Evolutionary conservation across 1,139 yeast species (phyloP), one percentile per base, ranked within the genome.

Genomic region (Ogataea hybrid): DNA sequence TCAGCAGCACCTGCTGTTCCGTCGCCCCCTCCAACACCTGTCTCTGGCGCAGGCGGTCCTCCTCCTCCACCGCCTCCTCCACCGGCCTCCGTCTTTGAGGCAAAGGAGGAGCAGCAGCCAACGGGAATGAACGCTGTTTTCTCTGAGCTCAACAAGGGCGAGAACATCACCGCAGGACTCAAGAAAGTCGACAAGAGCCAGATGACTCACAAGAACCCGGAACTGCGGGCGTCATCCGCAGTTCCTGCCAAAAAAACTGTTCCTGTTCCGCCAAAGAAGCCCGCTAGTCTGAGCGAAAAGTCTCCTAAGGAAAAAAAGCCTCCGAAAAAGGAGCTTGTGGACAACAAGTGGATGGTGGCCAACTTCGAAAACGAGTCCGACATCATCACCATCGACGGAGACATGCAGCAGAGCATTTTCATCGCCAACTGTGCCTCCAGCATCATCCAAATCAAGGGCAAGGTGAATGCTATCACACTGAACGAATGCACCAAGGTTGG

Each of bases 141-240:
- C 63, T 83, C 87, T n/a, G 95, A 87, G 52, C 71, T 94, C 49
- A 90, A 84, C 67, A 75, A 82, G 67, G 99, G 99, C 43, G 86
- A 81, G 52, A 68, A 68, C 30, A 84, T 94, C 56, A 90, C 97
- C 2, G 71, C 90, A 22, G 86, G 89, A 5, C 78, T 94, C 56
- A 87, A 84, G 62, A 92, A 92, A 65, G 97, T 92, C 33, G 97
- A 89, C 54, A 86, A 81, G 67, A 84, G 95, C 15, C 86, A 89
- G 67, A 88, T 87, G 94, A 88, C 96, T 23, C 97, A 89, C 66
- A 90, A 89, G 68, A 89, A 89, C 64, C 97, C 97, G 5, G 83
- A 73, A 32, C 70, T 88, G 54, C 82, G 95, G 59, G 74, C 71
- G 8, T 62, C 73, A 2, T 65, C 73, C 0, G 45, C 68, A 1